Evolutionary conservation across 164 flowering plant genomes (phyloP).

Genomic region (Aristolochia contorta): DNA sequence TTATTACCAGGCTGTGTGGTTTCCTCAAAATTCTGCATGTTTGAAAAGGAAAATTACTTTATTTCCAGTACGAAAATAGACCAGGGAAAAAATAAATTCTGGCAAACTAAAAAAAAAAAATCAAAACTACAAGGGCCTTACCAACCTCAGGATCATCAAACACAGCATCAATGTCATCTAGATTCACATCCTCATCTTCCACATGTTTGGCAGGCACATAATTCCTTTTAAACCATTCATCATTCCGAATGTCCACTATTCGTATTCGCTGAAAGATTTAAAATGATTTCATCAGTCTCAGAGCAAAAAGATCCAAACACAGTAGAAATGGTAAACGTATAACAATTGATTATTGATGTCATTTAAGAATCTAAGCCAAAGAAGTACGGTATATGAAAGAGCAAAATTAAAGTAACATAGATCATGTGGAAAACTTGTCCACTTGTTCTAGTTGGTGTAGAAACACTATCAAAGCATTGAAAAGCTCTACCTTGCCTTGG

Average conservation of each 20-base stretch:
- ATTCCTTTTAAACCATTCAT: constrained; percentile 76
- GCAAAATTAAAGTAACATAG: no score
- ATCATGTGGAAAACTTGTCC: no score
- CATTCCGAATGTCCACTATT: constrained; percentile 64
- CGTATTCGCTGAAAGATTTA: constrained; percentile 60
- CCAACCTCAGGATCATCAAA: constrained; percentile 88
- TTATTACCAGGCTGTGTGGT: constrained; percentile 36
- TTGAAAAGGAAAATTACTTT: background rate
- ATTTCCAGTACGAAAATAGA: background rate
- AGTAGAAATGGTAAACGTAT: no score
- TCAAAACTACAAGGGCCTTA: constrained; percentile 14
- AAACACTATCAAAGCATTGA: no score
- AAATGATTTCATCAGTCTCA: constrained; percentile 1
- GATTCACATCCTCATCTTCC: constrained; percentile 82
- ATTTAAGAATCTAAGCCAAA: no score
- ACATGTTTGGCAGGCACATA: constrained; percentile 54
- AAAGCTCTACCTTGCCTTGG: no score
- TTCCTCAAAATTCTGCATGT: constrained; percentile 37
- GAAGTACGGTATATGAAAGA: no score
- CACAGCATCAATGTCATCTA: constrained; percentile 87
- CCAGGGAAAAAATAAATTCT: background rate
- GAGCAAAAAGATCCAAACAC: background rate
- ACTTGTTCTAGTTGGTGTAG: no score
- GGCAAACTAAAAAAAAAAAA: no score
- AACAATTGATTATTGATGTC: no score